Evolutionary conservation across 129 eudicot genomes (phyloP), one percentile per base, ranked within the genome.

Genomic region (Tagetes patula): DNA sequence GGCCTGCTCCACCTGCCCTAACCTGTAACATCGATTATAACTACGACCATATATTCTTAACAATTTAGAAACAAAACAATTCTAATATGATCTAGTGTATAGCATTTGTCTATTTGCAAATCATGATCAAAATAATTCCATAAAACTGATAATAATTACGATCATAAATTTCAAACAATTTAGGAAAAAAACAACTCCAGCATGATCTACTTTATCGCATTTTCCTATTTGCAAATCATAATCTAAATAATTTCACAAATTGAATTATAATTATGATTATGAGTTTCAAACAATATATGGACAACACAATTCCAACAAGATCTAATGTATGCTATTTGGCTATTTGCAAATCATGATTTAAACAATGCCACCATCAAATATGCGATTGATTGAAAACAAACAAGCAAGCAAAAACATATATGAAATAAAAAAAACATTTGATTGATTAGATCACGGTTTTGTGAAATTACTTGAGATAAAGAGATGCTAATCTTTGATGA

Each of bases 401-500:
- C 10, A n/a, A 4, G 32, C 37, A 27, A 48, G 39, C 27, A 14
- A 39, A 65, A n/a, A 11, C 52, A 49, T 47, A 30, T 5, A 12
- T 6, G 39, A 62, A 70, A 62, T 63, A 32, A 1, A 42, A 59
- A 77, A 78, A 33, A 62, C n/a, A n/a, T 71, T 58, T 6, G 14
- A 62, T 3, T n/a, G 53, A 50, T 50, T 8, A 9, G 70, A 77
- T 77, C 54, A 61, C 61, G 46, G 30, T 41, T 49, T 59, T 6
- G 10, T 49, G 8, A 64, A 64, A 59, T 59, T 34, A 85, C 89
- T 86, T 82, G 52, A 85, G 75, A 82, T 79, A 82, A 66, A 85
- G 89, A 75, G 89, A 82, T 1, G 86, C 80, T 83, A 85, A 55
- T 69, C 89, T 74, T 74, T 82, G 89, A 82, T 79, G 89, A 56